Evolutionary conservation across 371 early-diverging fungal genomes (phyloP).

Genomic region (Circinella umbellata): DNA sequence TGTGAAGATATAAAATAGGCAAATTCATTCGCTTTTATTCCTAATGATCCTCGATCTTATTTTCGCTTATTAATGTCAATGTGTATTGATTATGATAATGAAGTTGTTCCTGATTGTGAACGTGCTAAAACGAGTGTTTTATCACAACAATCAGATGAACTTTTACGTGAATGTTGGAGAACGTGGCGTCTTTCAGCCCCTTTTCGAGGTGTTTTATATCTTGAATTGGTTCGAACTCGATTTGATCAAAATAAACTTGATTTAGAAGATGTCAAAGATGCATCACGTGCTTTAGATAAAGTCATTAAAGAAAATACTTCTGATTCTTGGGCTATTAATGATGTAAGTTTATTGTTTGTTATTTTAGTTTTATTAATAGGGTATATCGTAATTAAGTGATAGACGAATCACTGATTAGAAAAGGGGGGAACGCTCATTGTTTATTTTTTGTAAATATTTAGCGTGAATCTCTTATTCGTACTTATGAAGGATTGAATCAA

Average conservation of each 20-base stretch:
- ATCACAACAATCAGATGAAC: constrained; percentile 61
- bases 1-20: not conserved
- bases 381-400: not conserved
- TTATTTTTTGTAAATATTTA: constrained; percentile 8
- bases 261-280: constrained; percentile 58
- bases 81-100: constrained; percentile 62
- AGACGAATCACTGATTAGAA: too few relatives aligned
- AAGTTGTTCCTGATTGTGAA: constrained; percentile 52
- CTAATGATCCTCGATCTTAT: constrained; percentile 60
- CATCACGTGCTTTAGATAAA: constrained; percentile 50
- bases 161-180: constrained; percentile 71
- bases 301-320: constrained; percentile 52
- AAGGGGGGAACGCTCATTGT: not conserved
- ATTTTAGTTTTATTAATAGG: not conserved
- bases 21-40: constrained; percentile 56
- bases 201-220: constrained; percentile 66
- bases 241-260: constrained; percentile 48
- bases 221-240: constrained; percentile 65
- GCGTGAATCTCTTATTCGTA: constrained; percentile 48
- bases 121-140: constrained; percentile 55
- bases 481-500: constrained; percentile 51
- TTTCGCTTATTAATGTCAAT: constrained; percentile 61
- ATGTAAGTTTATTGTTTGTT: constrained; percentile 37
- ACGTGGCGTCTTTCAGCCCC: constrained; percentile 74
- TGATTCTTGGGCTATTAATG: constrained; percentile 57